Percentiles rank a stretch among this genome's conserved stretches.
Conservation (phyloP, 2,329 filamentous ascomycete genomes). For the Fusarium clavum region DNA sequence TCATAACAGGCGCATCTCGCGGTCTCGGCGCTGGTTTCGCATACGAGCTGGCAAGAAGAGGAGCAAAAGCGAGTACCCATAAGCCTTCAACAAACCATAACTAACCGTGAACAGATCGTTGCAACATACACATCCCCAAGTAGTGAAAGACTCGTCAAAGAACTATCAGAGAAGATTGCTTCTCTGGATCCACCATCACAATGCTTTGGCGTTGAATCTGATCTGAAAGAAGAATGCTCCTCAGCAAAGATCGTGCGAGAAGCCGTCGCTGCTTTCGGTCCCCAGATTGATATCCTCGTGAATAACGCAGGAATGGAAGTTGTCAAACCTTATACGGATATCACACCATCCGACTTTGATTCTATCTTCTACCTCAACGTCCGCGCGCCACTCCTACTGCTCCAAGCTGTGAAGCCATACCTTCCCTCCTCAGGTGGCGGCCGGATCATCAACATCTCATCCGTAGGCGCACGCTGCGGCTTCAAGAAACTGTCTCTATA, state of each 20-base stretch:
- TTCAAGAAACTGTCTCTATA: slow-evolving; percentile 29
- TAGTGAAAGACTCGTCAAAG: slow-evolving; percentile 14
- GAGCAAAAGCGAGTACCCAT: slow-evolving; percentile 6
- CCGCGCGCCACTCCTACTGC: slow-evolving; percentile 22
- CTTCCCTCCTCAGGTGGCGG: slow-evolving; percentile 13
- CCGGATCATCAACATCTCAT: slow-evolving; percentile 30
- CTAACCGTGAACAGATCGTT: background rate
- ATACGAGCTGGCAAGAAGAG: slow-evolving; percentile 26
- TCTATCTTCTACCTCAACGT: slow-evolving; percentile 33
- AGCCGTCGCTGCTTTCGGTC: slow-evolving; percentile 6
- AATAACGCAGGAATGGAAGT: slow-evolving; percentile 33
- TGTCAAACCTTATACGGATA: slow-evolving; percentile 7
- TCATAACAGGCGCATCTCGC: slow-evolving; percentile 28
- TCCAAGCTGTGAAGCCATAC: slow-evolving; percentile 12
- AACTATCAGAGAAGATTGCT: slow-evolving; percentile 14
- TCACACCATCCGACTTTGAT: slow-evolving; percentile 25
- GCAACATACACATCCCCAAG: slow-evolving; percentile 31
- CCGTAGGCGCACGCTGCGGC: slow-evolving; percentile 16
- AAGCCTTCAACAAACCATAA: rapidly evolving
- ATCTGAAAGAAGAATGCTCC: slow-evolving; percentile 8
- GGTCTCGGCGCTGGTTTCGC: slow-evolving; percentile 31
- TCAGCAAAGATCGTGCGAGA: slow-evolving; percentile 4
- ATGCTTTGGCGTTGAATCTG: slow-evolving; percentile 17
- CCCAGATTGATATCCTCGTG: slow-evolving; percentile 19
- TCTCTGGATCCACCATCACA: slow-evolving; percentile 6